Percentiles rank a stretch among this genome's conserved stretches.
Conservation (phyloP, 1,139 yeast genomes). For the Meyerozyma carpophila region DNA sequence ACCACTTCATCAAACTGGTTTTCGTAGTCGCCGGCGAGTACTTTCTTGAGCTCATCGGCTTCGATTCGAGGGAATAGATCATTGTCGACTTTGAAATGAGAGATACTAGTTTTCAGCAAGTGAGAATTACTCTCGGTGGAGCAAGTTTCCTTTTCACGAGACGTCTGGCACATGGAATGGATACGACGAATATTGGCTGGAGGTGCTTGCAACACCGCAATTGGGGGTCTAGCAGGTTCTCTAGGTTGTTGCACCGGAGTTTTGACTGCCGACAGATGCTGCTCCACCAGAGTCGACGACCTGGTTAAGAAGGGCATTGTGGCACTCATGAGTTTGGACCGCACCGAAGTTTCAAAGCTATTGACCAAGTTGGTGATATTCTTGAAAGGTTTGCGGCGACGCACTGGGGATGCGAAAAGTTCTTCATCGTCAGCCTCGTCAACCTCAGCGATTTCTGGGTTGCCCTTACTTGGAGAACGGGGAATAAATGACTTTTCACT, state of each 20-base stretch:
- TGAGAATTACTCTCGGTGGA: constrained; percentile 34
- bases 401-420: constrained; percentile 12
- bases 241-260: not conserved
- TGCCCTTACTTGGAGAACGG: not conserved
- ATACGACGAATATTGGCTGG: constrained; percentile 44
- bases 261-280: not conserved
- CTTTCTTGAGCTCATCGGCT: constrained; percentile 55
- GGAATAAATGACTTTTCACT: constrained; percentile 1
- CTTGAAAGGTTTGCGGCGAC: constrained; percentile 20
- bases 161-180: constrained; percentile 59
- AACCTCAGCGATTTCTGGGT: not conserved
- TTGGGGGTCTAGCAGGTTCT: not conserved
- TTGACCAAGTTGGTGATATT: constrained; percentile 21
- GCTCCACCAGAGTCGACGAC: constrained; percentile 1
- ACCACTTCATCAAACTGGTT: constrained; percentile 54
- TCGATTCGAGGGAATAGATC: constrained; percentile 76
- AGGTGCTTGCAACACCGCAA: constrained; percentile 2
- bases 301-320: constrained; percentile 1
- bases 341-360: not conserved
- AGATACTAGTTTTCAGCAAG: constrained; percentile 34
- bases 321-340: not conserved
- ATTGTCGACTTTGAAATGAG: constrained; percentile 44
- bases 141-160: constrained; percentile 28
- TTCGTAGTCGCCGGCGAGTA: constrained; percentile 53
- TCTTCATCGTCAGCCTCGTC: not conserved